Percentiles rank a stretch among this genome's conserved stretches.
phyloP scores from a whole-genome alignment of 208 protist genomes.

The Acanthamoeba sp. region DNA sequence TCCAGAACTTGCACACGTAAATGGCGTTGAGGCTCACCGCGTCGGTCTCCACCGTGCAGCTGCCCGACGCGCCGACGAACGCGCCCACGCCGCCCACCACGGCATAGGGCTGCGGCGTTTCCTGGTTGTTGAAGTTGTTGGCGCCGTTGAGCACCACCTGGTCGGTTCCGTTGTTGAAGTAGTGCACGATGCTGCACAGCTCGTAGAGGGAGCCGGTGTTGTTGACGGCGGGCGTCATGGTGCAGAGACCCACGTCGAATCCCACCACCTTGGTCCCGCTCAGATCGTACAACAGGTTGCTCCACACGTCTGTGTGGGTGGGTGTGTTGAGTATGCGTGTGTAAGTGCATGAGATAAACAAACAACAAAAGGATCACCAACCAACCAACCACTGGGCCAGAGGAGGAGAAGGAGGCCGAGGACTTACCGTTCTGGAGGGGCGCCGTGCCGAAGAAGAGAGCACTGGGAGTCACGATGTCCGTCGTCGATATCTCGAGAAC shows the following conservation, averaged over 20 bases:
- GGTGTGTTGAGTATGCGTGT: background rate
- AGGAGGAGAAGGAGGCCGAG: background rate
- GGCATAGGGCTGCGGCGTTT: background rate
- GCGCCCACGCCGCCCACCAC: background rate
- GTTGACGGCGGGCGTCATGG: background rate
- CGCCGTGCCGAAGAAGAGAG: background rate
- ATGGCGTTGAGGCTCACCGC: background rate
- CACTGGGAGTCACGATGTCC: background rate
- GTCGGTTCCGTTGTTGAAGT: constrained; percentile 43
- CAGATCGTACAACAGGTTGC: background rate
- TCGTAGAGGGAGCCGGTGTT: background rate
- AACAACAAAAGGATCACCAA: background rate
- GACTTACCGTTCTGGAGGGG: background rate
- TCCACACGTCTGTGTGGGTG: background rate
- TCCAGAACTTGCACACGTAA: background rate
- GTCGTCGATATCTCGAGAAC: background rate
- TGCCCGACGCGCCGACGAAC: background rate
- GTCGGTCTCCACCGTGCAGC: background rate
- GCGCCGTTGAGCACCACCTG: constrained; percentile 7
- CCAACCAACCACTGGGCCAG: no score
- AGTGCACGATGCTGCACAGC: constrained; percentile 17
- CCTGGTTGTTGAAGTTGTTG: background rate
- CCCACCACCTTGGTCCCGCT: background rate
- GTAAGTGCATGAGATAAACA: background rate
- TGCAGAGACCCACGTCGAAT: constrained; percentile 8